Evolutionary conservation across 139 green algal genomes (phyloP).

Genomic region (Chlorella sp.): DNA sequence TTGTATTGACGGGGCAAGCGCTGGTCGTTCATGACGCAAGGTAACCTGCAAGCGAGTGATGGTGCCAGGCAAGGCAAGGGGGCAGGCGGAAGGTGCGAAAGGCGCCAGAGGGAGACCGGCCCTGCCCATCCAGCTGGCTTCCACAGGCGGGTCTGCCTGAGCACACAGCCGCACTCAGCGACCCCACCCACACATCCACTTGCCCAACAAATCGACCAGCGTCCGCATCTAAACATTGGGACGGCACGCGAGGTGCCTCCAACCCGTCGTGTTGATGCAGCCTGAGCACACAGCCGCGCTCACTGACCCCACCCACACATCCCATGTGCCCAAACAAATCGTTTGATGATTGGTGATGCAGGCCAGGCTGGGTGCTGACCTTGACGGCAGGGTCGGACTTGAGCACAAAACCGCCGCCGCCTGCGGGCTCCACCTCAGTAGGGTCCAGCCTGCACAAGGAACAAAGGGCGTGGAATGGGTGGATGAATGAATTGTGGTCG

Average conservation of each 20-base stretch:
- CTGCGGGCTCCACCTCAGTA: conserved; percentile 70
- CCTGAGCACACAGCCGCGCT: background rate
- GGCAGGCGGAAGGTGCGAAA: background rate
- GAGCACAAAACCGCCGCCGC: conserved; percentile 72
- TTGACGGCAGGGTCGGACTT: conserved; percentile 66
- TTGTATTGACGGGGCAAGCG: no score
- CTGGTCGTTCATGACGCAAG: no score
- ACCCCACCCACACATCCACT: no score
- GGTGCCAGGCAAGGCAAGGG: background rate
- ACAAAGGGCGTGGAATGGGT: no score
- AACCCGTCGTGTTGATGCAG: no score
- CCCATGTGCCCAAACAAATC: background rate
- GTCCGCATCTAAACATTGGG: no score
- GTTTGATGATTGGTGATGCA: no score
- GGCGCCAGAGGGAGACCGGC: background rate
- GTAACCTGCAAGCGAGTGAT: background rate
- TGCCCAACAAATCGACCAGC: background rate
- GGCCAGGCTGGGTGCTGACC: background rate
- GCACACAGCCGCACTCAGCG: background rate
- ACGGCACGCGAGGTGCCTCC: no score
- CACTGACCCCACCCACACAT: no score
- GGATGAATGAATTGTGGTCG: no score
- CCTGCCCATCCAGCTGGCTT: no score
- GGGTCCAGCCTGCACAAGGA: conserved; percentile 54
- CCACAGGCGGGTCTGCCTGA: no score